phyloP scores from a whole-genome alignment of 2,329 filamentous ascomycete species.

The Phyllachora maydis region DNA sequence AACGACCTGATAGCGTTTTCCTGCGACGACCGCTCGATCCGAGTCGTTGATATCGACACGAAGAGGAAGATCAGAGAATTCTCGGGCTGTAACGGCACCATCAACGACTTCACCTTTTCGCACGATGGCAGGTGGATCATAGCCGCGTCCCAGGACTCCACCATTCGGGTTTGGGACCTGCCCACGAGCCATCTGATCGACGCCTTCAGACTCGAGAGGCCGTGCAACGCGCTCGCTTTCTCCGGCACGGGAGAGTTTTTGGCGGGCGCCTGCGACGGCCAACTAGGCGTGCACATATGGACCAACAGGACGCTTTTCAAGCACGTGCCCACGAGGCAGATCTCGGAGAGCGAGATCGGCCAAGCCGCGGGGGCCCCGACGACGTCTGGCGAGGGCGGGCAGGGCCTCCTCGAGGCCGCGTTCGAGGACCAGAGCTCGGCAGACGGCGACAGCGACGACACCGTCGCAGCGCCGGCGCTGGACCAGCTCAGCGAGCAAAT shows the following conservation, averaged over 20 bases:
- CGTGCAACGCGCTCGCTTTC: slow-evolving; percentile 72
- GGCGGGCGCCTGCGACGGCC: slow-evolving; percentile 68
- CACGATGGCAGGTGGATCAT: slow-evolving; percentile 88
- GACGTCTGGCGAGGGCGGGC: slow-evolving; percentile 63
- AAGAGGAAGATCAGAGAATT: slow-evolving; percentile 83
- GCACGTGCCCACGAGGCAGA: slow-evolving; percentile 68
- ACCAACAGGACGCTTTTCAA: slow-evolving; percentile 85
- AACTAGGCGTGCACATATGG: slow-evolving; percentile 85
- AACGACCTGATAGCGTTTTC: slow-evolving; percentile 77
- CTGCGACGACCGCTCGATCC: slow-evolving; percentile 74
- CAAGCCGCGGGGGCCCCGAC: slow-evolving; percentile 30
- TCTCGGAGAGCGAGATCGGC: slow-evolving; percentile 55
- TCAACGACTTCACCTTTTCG: slow-evolving; percentile 77
- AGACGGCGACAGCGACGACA: slow-evolving; percentile 26
- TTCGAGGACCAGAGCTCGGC: slow-evolving; percentile 30
- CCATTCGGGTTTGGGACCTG: slow-evolving; percentile 82
- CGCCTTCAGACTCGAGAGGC: slow-evolving; percentile 58
- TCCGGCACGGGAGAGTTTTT: slow-evolving; percentile 82
- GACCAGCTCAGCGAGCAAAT: slow-evolving; percentile 71
- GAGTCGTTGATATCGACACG: slow-evolving; percentile 78
- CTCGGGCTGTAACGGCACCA: slow-evolving; percentile 54
- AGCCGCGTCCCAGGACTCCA: slow-evolving; percentile 60
- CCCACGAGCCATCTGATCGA: slow-evolving; percentile 92
- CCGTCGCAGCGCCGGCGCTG: slow-evolving; percentile 30
- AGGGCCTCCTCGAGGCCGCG: slow-evolving; percentile 55